Evolutionary conservation across 345 rosid genomes (phyloP).

Genomic region (Microthlaspi erraticum): DNA sequence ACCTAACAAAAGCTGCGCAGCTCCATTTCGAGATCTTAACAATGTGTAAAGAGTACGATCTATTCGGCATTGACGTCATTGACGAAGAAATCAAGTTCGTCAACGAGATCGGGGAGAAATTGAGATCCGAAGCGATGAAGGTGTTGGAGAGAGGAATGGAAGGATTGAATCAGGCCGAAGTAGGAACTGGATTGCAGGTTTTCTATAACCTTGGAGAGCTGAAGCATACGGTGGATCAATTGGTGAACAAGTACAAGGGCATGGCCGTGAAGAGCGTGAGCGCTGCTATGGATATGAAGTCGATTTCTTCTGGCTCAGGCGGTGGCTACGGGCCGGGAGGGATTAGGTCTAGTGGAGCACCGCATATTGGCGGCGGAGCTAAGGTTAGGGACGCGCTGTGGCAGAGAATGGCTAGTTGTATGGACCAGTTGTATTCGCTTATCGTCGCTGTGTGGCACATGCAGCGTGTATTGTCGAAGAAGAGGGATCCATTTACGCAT

Average conservation of each 20-base stretch:
- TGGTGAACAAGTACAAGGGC: slow-evolving; percentile 77
- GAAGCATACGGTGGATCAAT: slow-evolving; percentile 71
- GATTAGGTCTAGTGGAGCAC: slow-evolving; percentile 86
- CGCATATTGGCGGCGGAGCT: slow-evolving; percentile 89
- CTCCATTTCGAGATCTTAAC: slow-evolving; percentile 77
- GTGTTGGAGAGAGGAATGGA: slow-evolving; percentile 96
- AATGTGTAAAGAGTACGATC: slow-evolving; percentile 79
- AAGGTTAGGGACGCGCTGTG: slow-evolving; percentile 89
- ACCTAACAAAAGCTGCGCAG: slow-evolving; percentile 95
- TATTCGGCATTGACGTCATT: slow-evolving; percentile 68
- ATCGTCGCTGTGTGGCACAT: slow-evolving; percentile 95
- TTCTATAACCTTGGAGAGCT: slow-evolving; percentile 95
- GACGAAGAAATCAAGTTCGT: slow-evolving; percentile 79
- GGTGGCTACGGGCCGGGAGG: slow-evolving; percentile 91
- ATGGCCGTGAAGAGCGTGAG: slow-evolving; percentile 81
- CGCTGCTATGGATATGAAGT: slow-evolving; percentile 91
- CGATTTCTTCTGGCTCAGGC: slow-evolving; percentile 62
- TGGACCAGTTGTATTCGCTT: slow-evolving; percentile 84
- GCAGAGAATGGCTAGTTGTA: slow-evolving; percentile 88
- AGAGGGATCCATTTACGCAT: slow-evolving; percentile 96
- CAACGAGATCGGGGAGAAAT: slow-evolving; percentile 66
- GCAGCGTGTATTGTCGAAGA: slow-evolving; percentile 95
- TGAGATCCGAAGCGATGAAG: slow-evolving; percentile 77
- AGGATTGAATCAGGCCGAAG: slow-evolving; percentile 95
- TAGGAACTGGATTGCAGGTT: slow-evolving; percentile 96